Evolutionary conservation across 495 filamentous ascomycete species (phyloP), one percentile per base, ranked within the genome.

Genomic region (Penicillium crystallinum): DNA sequence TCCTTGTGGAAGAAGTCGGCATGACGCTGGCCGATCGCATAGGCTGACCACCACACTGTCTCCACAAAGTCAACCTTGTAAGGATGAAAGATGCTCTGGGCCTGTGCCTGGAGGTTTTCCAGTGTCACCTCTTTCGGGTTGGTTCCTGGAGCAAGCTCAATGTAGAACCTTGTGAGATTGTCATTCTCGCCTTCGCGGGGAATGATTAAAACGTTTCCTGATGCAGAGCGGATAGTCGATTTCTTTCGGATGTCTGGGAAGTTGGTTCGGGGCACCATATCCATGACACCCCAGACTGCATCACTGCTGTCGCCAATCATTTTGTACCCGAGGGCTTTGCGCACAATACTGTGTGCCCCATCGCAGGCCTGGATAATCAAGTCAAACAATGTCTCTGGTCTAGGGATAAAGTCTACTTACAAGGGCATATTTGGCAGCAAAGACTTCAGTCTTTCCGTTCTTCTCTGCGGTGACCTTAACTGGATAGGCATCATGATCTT

Each of bases 211-310:
- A 91, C 63, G 29, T 78, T 83, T 8, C 86, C 87, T 1, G 67
- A 63, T 15, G 73, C 59, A 7, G 77, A 78, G 33, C 79, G 76
- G 48, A 84, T 80, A 1, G 87, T 92, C 52, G 83, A 82, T 48
- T 81, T 76, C 64, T 78, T 82, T 42, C 86, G 74, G 80, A 93
- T 81, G 83, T 95, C 88, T 4, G 89, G 90, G 68, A 92, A 96
- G 58, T 84, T 69, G 0, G 90, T 92, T 5, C 71, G 74, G 5
- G 87, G 84, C 29, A 86, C 80, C 53, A 89, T 76, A 53, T 96
- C 90, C 83, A 93, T 86, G 12, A 95, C 90, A 53, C 90, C 90
- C 85, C 85, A 89, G 40, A 87, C 78, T 27, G 83, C 75, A 64
- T 92, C 87, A 29, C 74, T 84, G 57, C 76, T 84, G 61, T 95